Evolutionary conservation across 768 basidiomycete genomes (phyloP).

Genomic region (Sporobolomyces pararoseus): DNA sequence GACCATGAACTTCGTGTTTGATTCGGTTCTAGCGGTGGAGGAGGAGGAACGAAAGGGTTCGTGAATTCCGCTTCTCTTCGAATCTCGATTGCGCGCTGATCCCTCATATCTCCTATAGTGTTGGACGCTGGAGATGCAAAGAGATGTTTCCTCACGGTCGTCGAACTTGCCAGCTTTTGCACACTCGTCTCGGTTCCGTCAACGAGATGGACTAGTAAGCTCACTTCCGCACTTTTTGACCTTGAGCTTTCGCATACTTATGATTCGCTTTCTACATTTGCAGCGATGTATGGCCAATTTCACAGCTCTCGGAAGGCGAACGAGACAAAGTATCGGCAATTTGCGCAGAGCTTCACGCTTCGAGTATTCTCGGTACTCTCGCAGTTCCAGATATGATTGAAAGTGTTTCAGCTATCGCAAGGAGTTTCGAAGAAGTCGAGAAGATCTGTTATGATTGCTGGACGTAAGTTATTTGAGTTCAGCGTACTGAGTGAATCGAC

Average conservation of each 20-base stretch:
- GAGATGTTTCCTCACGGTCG: conserved; percentile 42
- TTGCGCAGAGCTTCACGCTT: conserved; percentile 28
- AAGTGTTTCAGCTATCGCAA: conserved; percentile 20
- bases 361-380: conserved; percentile 22
- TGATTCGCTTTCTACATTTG: background rate
- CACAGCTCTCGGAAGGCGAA: background rate
- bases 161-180: conserved; percentile 41
- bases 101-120: conserved; percentile 7
- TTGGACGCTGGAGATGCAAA: conserved; percentile 44
- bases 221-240: background rate
- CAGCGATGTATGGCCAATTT: conserved; percentile 28
- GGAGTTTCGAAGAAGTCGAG: conserved; percentile 30
- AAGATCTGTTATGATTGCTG: conserved; percentile 30
- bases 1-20: background rate
- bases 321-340: conserved; percentile 1
- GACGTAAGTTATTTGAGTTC: conserved; percentile 26
- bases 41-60: conserved; percentile 41
- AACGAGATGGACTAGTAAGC: conserved; percentile 40
- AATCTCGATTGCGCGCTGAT: background rate
- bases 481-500: too few relatives aligned
- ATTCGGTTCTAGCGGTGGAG: conserved; percentile 31
- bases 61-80: conserved; percentile 9
- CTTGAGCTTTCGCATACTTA: background rate
- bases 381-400: conserved; percentile 40
- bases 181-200: conserved; percentile 31